Evolutionary conservation across 78 protist genomes (phyloP).

Genomic region (Carpediemonas membranifera): DNA sequence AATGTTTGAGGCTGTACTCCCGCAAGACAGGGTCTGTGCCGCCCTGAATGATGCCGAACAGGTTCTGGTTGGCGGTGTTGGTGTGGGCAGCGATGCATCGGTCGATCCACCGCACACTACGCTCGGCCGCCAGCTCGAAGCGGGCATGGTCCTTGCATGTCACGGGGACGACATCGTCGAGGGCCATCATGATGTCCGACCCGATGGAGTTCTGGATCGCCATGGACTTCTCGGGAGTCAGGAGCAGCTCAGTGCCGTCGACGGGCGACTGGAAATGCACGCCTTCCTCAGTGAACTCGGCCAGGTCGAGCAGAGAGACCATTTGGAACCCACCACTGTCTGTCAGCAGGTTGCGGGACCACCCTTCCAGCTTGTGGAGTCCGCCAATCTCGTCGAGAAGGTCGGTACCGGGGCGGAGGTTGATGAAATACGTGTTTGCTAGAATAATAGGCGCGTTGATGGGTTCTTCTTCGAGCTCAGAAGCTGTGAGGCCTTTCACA

Average conservation of each 20-base stretch:
- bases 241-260: slow-evolving; percentile 67
- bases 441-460: slow-evolving; percentile 34
- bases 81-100: slow-evolving; percentile 74
- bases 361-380: slow-evolving; percentile 65
- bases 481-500: slow-evolving; percentile 69
- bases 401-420: slow-evolving; percentile 59
- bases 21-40: slow-evolving; percentile 50
- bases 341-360: slow-evolving; percentile 66
- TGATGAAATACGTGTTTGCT: slow-evolving; percentile 85
- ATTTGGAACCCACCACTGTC: slow-evolving; percentile 60
- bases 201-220: slow-evolving; percentile 77
- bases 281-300: slow-evolving; percentile 74
- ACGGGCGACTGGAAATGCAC: slow-evolving; percentile 80
- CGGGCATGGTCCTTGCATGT: slow-evolving; percentile 45
- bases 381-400: slow-evolving; percentile 66
- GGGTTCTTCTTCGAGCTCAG: slow-evolving; percentile 51
- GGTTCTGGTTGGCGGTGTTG: slow-evolving; percentile 2
- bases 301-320: slow-evolving; percentile 78
- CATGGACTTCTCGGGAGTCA: slow-evolving; percentile 86
- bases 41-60: slow-evolving; percentile 76
- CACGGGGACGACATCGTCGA: slow-evolving; percentile 46
- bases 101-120: slow-evolving; percentile 67
- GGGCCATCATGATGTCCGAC: slow-evolving; percentile 87
- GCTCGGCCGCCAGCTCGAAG: slow-evolving; percentile 77
- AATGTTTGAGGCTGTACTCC: neutral